phyloP scores from a whole-genome alignment of 176 grass and related monocot species.

The Microstegium vimineum region DNA sequence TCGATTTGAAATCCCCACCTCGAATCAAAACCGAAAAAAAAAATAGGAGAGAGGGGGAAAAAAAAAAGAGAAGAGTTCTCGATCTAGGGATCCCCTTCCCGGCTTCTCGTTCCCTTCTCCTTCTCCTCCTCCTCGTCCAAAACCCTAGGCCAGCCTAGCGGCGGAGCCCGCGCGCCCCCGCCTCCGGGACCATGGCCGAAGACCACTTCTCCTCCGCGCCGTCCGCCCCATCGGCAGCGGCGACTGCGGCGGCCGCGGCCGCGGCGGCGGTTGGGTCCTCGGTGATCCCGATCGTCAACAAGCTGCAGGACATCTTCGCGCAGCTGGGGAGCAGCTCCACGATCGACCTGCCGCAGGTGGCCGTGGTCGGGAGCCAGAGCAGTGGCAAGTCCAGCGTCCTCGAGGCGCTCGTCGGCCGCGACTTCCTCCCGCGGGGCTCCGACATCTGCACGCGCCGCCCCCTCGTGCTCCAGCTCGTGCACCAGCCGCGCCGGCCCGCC shows the following conservation, averaged over 20 bases:
- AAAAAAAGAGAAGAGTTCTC: neutral
- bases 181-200: constrained; percentile 39
- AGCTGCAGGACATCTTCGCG: constrained; percentile 96
- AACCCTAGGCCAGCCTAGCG: constrained; percentile 45
- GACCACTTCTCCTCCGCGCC: constrained; percentile 41
- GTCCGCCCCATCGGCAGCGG: constrained; percentile 30
- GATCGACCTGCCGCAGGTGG: constrained; percentile 90
- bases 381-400: constrained; percentile 97
- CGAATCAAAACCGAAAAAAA: neutral
- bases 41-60: neutral
- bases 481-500: constrained; percentile 45
- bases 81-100: constrained; percentile 38
- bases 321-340: constrained; percentile 83
- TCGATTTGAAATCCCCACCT: constrained; percentile 37
- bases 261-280: constrained; percentile 59
- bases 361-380: constrained; percentile 94
- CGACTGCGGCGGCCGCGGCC: constrained; percentile 33
- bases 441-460: constrained; percentile 95
- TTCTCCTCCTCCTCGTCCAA: neutral
- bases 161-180: constrained; percentile 20
- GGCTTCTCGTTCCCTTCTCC: neutral
- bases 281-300: constrained; percentile 98
- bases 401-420: constrained; percentile 87
- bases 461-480: constrained; percentile 87
- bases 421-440: constrained; percentile 91